These are phyloP conservation scores for Lactifluus subvellereus DNA, from an alignment of 768 basidiomycete species.

Conservation along the genomic window DNA sequence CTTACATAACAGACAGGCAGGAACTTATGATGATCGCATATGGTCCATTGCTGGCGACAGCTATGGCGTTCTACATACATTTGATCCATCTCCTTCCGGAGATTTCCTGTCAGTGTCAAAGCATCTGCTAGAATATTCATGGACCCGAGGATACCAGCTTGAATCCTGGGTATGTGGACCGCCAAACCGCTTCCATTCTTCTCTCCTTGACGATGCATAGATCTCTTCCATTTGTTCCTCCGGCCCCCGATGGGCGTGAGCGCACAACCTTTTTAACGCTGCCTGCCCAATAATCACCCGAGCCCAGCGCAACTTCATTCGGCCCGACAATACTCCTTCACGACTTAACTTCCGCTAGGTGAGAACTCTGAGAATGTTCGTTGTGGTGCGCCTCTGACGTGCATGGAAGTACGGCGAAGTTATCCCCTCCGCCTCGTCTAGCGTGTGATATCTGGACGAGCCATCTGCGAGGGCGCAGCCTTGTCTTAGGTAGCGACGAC, in stretches of 20 bases:
- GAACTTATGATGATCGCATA: not conserved
- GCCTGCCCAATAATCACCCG: not conserved
- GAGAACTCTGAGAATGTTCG: not conserved
- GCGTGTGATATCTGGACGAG: conserved; percentile 54
- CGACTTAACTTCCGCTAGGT: conserved; percentile 11
- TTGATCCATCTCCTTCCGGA: not conserved
- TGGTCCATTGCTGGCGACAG: conserved; percentile 19
- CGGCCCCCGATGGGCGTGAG: conserved; percentile 23
- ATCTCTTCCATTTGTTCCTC: conserved; percentile 24
- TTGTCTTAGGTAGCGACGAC: conserved; percentile 48
- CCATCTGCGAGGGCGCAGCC: conserved; percentile 41
- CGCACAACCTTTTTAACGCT: not conserved
- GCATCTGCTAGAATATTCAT: conserved; percentile 10
- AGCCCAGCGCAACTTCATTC: conserved; percentile 24
- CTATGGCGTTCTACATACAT: conserved; percentile 15
- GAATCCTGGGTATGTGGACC: conserved; percentile 6
- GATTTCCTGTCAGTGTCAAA: conserved; percentile 7
- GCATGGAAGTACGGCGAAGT: conserved; percentile 2
- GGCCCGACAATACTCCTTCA: conserved; percentile 14
- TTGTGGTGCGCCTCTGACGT: not conserved
- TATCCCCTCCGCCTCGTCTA: conserved; percentile 3
- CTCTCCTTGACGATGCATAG: not conserved
- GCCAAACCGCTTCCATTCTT: not conserved
- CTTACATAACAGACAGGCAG: conserved; percentile 6
- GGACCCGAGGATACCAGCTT: conserved; percentile 8